Evolutionary conservation across 495 filamentous ascomycete species (phyloP).

Genomic region (Hyphodiscus hymeniophilus): DNA sequence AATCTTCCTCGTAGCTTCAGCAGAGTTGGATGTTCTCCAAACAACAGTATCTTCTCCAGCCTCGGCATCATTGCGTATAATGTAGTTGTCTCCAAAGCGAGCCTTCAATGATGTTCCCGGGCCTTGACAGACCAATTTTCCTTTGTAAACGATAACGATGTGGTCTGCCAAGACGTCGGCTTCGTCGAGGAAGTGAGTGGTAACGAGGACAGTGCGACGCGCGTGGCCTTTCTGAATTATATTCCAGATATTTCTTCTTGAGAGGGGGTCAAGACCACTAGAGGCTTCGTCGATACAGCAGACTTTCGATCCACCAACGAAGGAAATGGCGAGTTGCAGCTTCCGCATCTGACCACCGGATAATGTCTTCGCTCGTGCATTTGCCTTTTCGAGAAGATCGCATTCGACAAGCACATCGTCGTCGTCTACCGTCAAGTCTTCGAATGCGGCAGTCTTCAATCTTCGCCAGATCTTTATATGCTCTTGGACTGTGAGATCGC

Average conservation of each 20-base stretch:
- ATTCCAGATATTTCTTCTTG: slow-evolving; percentile 41
- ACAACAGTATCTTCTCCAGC: slow-evolving; percentile 7
- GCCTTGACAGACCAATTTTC: slow-evolving; percentile 25
- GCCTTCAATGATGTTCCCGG: slow-evolving; percentile 25
- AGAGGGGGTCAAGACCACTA: slow-evolving; percentile 30
- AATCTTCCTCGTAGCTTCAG: slow-evolving; percentile 18
- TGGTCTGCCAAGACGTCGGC: slow-evolving; percentile 28
- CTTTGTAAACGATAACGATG: slow-evolving; percentile 30
- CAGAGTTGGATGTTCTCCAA: slow-evolving; percentile 15
- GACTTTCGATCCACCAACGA: slow-evolving; percentile 67
- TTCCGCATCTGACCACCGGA: slow-evolving; percentile 72
- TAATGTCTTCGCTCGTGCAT: slow-evolving; percentile 48
- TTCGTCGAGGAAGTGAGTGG: slow-evolving; percentile 34
- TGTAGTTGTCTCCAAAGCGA: slow-evolving; percentile 15
- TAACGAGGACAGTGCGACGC: slow-evolving; percentile 25
- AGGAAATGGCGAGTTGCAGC: slow-evolving; percentile 58
- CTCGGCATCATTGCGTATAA: slow-evolving; percentile 14
- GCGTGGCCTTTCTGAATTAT: slow-evolving; percentile 35
- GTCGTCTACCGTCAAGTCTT: slow-evolving; percentile 50
- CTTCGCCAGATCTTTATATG: slow-evolving; percentile 58
- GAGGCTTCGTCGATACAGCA: slow-evolving; percentile 61
- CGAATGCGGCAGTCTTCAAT: slow-evolving; percentile 42
- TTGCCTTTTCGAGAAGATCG: slow-evolving; percentile 47
- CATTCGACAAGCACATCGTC: slow-evolving; percentile 52
- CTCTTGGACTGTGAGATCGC: slow-evolving; percentile 30